phyloP scores from a whole-genome alignment of 345 rosid species.

The Salix suchowensis region DNA sequence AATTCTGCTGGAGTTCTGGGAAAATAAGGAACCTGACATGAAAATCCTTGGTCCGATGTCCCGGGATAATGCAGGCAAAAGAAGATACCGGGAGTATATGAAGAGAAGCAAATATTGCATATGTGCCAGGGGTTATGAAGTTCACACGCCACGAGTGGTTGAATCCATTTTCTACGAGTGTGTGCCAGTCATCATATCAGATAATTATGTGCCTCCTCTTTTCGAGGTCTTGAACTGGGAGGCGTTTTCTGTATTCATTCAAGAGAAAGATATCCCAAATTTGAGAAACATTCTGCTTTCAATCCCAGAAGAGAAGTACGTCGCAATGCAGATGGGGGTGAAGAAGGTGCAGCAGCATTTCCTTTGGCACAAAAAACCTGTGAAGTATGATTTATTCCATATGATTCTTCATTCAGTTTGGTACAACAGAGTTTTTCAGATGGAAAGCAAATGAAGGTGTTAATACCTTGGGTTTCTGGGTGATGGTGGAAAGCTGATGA shows the following conservation, averaged over 20 bases:
- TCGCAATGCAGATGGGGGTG: slow-evolving; percentile 57
- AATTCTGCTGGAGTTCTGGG: slow-evolving; percentile 59
- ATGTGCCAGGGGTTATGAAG: slow-evolving; percentile 88
- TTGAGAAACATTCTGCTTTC: slow-evolving; percentile 61
- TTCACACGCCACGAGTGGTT: slow-evolving; percentile 77
- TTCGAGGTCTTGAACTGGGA: slow-evolving; percentile 83
- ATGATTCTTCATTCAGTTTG: slow-evolving; percentile 82
- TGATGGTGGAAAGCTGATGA: not conserved
- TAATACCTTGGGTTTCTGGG: not conserved
- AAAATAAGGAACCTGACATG: slow-evolving; percentile 68
- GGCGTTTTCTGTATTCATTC: slow-evolving; percentile 63
- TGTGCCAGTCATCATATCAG: slow-evolving; percentile 81
- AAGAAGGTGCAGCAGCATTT: slow-evolving; percentile 76
- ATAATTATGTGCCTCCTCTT: slow-evolving; percentile 85
- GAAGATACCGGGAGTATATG: slow-evolving; percentile 63
- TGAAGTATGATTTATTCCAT: slow-evolving; percentile 70
- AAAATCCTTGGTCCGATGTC: slow-evolving; percentile 74
- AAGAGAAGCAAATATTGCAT: slow-evolving; percentile 85
- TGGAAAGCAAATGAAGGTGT: slow-evolving; percentile 34
- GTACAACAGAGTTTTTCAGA: slow-evolving; percentile 58
- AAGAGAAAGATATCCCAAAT: slow-evolving; percentile 66
- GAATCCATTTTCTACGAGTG: slow-evolving; percentile 75
- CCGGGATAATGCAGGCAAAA: slow-evolving; percentile 53
- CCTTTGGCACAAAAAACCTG: slow-evolving; percentile 74
- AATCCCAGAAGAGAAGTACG: slow-evolving; percentile 58